phyloP scores from a whole-genome alignment of 2,329 filamentous ascomycete species.

The Talaromyces atroroseus region DNA sequence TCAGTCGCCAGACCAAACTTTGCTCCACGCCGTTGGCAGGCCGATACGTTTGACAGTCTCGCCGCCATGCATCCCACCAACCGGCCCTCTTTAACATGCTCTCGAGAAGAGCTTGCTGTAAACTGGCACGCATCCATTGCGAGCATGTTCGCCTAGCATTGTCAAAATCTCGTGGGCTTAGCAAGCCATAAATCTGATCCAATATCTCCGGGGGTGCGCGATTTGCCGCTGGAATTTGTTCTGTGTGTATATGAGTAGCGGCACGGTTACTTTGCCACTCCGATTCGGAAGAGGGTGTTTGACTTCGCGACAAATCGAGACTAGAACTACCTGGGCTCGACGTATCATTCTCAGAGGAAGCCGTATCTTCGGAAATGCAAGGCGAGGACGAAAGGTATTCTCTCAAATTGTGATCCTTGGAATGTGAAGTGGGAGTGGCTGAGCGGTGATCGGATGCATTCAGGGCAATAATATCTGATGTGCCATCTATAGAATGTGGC shows the following conservation, averaged over 20 bases:
- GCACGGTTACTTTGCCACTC: slow-evolving; percentile 4
- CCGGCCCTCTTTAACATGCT: slow-evolving; percentile 53
- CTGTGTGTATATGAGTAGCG: not conserved
- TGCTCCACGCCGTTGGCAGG: slow-evolving; percentile 34
- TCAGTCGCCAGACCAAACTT: slow-evolving; percentile 36
- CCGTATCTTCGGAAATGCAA: slow-evolving; percentile 9
- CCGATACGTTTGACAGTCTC: slow-evolving; percentile 22
- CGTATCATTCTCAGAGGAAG: slow-evolving; percentile 9
- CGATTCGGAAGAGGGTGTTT: slow-evolving; percentile 2
- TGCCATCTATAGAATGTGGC: not conserved
- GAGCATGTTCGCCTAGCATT: slow-evolving; percentile 56
- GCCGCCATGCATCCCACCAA: slow-evolving; percentile 44
- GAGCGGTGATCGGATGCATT: slow-evolving; percentile 2
- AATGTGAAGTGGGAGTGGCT: not conserved
- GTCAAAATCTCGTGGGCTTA: slow-evolving; percentile 52
- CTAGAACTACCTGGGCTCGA: slow-evolving; percentile 6
- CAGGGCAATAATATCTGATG: slow-evolving; percentile 1
- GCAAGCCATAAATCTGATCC: slow-evolving; percentile 41
- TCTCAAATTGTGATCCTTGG: not conserved
- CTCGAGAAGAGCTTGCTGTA: slow-evolving; percentile 48
- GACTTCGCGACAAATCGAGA: not conserved
- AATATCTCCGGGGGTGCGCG: slow-evolving; percentile 46
- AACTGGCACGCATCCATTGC: slow-evolving; percentile 54
- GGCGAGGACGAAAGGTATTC: slow-evolving; percentile 8
- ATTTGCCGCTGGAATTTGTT: slow-evolving; percentile 25